Percentiles rank a stretch among this genome's conserved stretches.
These are phyloP conservation scores for Pseudomassariella vexata DNA, from an alignment of 2,329 filamentous ascomycete species.

Conservation along the genomic window DNA sequence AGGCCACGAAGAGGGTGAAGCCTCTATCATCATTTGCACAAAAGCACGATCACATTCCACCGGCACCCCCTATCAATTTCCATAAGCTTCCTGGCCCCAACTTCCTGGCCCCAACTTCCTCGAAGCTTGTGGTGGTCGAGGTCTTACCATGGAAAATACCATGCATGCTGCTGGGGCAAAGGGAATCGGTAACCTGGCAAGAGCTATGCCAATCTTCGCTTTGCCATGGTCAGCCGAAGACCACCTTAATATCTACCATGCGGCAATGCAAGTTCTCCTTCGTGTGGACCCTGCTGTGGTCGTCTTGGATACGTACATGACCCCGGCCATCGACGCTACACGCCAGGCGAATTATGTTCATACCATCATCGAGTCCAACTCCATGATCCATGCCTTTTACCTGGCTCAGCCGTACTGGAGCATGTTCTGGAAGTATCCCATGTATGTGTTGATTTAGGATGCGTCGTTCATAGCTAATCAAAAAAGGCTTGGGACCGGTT, in stretches of 20 bases:
- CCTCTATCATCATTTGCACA: conserved; percentile 10
- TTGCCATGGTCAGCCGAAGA: neutral
- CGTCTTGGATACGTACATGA: conserved; percentile 11
- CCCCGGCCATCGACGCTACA: conserved; percentile 12
- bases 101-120: neutral
- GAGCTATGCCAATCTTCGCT: neutral
- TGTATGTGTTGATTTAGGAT: conserved; percentile 1
- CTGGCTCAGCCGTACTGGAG: conserved; percentile 8
- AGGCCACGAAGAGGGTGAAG: conserved; percentile 8
- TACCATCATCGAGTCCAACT: conserved; percentile 11
- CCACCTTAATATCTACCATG: conserved; percentile 2
- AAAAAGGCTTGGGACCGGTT: conserved; percentile 11
- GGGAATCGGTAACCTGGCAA: neutral
- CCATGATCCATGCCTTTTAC: conserved; percentile 7
- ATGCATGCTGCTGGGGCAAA: neutral
- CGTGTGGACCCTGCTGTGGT: conserved; percentile 14
- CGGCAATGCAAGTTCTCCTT: conserved; percentile 6
- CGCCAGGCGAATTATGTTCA: conserved; percentile 7
- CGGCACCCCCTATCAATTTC: conserved; percentile 15
- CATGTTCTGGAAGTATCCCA: conserved; percentile 16
- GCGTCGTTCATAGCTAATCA: neutral
- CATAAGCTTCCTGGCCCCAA: conserved; percentile 10
- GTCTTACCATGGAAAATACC: neutral
- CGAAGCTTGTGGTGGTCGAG: neutral
- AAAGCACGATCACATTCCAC: conserved; percentile 10